These are phyloP conservation scores for Aspergillus thermomutatus DNA, from an alignment of 2,329 filamentous ascomycete species.

Conservation along the genomic window DNA sequence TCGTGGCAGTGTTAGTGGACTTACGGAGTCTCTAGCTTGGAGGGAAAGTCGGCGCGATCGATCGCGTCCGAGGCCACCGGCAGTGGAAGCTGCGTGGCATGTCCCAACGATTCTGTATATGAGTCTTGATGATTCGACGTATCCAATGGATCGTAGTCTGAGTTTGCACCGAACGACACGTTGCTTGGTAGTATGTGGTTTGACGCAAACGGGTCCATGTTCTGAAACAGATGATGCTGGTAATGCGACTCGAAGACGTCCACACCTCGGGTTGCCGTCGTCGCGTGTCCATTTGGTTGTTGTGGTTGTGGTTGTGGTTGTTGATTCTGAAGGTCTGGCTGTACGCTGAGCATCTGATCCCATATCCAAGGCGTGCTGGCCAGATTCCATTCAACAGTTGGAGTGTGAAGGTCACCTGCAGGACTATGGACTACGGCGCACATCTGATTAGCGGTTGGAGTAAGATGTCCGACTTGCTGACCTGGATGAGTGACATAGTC, in stretches of 20 bases:
- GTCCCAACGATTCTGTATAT: background rate
- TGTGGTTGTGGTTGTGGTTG: background rate
- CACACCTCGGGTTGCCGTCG: background rate
- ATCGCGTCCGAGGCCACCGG: background rate
- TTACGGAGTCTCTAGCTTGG: background rate
- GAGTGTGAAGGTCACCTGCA: conserved; percentile 4
- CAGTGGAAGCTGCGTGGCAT: background rate
- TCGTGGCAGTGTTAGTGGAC: background rate
- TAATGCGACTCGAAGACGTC: background rate
- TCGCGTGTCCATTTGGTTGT: background rate
- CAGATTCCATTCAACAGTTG: background rate
- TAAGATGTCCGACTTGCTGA: background rate
- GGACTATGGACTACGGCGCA: conserved; percentile 5
- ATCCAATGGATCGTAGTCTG: background rate
- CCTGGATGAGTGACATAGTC: background rate
- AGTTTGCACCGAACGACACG: background rate
- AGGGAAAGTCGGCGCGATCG: background rate
- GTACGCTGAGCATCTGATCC: background rate
- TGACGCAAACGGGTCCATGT: background rate
- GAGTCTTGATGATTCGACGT: background rate
- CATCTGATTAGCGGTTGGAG: background rate
- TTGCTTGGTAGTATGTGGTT: background rate
- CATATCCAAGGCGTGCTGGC: background rate
- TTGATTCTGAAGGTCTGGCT: background rate
- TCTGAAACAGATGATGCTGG: background rate